Base-by-base conservation (phyloP, 2,329 filamentous ascomycete species). In the Fusarium fracticaudum region DNA sequence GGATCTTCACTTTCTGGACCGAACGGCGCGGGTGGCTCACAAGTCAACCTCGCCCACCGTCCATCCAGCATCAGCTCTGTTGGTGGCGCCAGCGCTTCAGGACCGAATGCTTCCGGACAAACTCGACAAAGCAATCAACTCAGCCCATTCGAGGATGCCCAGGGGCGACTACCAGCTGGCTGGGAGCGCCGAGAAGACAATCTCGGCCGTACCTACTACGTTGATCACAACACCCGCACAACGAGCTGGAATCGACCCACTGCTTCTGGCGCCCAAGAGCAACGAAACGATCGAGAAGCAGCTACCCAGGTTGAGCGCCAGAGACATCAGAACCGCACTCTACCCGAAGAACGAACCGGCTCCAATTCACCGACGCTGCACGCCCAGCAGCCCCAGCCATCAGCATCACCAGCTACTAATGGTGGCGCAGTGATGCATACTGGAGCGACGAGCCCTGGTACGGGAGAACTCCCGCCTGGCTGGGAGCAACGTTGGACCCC, bases 171-270 rank as follows among this genome's bases (percentile, higher is more conserved):
- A 62, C 96, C 96, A 40, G 91, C 93, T 58, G 96, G 96, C 40
- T 99, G 96, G 96, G 96, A 99, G 85, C 91, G 96, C 64, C 91
- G 96, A 64, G 96, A 98, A 83, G 96, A 99, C 81, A 96, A 98
- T 77, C 84, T 98, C 48, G 96, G 96, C 60, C 90, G 96, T 79
- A 98, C 96, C 29, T 99, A 99, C 81, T 99, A 98, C 81, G 96
- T 99, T 60, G 96, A 99, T 80, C 96, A 98, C 82, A 98, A 98
- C 82, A 98, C 95, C 12, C 89, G 96, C 78, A 96, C 96, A 63
- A 99, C 96, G 2, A 98, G 96, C 77, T 99, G 96, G 96, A 96
- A 94, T 77, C 89, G 96, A 68, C 96, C 96, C 13, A 93, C 94
- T 44, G 91, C 91, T 69, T 93, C 92, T 78, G 95, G 92, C 69